Conservation (phyloP, 2,329 filamentous ascomycete genomes). For the Aspergillus niger region DNA sequence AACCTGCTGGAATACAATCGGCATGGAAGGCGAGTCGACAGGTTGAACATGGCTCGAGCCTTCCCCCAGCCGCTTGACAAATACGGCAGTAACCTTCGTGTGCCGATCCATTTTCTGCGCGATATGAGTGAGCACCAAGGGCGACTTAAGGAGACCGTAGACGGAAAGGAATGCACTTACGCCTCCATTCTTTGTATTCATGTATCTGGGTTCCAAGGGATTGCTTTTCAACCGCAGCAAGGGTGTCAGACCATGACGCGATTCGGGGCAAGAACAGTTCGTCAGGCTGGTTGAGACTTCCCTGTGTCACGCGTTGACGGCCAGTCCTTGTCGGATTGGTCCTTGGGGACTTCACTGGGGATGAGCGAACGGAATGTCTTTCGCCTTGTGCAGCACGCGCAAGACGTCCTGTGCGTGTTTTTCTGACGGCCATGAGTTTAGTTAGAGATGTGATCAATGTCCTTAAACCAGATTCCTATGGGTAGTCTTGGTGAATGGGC, state of each 20-base stretch:
- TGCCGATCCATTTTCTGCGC: not conserved
- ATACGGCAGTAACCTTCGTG: not conserved
- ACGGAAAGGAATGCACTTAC: not conserved
- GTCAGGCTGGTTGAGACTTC: no score
- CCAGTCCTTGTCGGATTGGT: no score
- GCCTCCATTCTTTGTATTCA: not conserved
- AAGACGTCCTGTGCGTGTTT: no score
- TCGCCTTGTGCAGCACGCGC: no score
- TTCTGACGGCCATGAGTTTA: no score
- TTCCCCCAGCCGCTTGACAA: not conserved
- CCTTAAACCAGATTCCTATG: no score
- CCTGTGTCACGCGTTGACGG: no score
- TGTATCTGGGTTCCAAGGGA: not conserved
- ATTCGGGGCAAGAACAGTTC: no score
- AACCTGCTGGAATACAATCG: not conserved
- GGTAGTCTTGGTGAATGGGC: no score
- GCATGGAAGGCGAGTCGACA: not conserved
- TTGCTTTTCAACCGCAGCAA: not conserved
- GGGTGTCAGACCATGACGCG: not conserved
- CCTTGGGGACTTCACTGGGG: no score
- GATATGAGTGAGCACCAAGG: not conserved
- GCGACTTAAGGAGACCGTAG: not conserved
- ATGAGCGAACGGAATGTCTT: no score
- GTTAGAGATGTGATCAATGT: no score
- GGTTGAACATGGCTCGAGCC: not conserved